Evolutionary conservation across 2,329 filamentous ascomycete species (phyloP), one percentile per base, ranked within the genome.

Genomic region (Drechslerella coelobrocha): DNA sequence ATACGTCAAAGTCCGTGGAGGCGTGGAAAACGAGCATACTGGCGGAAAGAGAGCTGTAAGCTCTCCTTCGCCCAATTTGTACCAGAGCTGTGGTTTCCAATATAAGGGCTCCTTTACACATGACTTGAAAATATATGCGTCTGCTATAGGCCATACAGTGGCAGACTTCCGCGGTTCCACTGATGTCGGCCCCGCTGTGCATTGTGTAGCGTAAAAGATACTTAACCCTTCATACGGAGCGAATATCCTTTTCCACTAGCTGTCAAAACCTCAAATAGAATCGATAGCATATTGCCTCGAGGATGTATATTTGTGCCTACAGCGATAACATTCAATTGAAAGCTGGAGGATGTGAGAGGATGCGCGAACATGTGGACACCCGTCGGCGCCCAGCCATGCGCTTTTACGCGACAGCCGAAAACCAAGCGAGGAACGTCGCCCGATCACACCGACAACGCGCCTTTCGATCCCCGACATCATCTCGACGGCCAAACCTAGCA

Each of bases 1-100:
- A 66, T 61, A 72, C 60, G 8, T 56, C 34, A 10, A 55, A 54
- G 41, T 21, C 21, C 14, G 47, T 61, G 9, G 60, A 61, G 55
- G 55, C 65, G 57, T 72, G 68, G 61, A 72, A 53, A 31, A 53
- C 53, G 3, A 23, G 34, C 12, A 61, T 66, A 26, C 27, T 72
- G 17, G 68, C 68, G 8, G 61, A 72, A 43, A 61, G 61, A 17
- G 34, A 48, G 34, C 21, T 72, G 1, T 71, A 48, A 47, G 27
- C 23, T 17, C 17, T 8, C 19, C 12, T 39, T 17, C n/a, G n/a
- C n/a, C n/a, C n/a, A n/a, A n/a, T n/a, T n/a, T n/a, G n/a, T n/a
- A n/a, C n/a, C n/a, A n/a, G n/a, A n/a, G n/a, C n/a, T n/a, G n/a
- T n/a, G n/a, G n/a, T n/a, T n/a, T n/a, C n/a, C n/a, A n/a, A n/a